Evolutionary conservation across 2,329 filamentous ascomycete species (phyloP).

Genomic region (Sclerotinia sclerotiorum): DNA sequence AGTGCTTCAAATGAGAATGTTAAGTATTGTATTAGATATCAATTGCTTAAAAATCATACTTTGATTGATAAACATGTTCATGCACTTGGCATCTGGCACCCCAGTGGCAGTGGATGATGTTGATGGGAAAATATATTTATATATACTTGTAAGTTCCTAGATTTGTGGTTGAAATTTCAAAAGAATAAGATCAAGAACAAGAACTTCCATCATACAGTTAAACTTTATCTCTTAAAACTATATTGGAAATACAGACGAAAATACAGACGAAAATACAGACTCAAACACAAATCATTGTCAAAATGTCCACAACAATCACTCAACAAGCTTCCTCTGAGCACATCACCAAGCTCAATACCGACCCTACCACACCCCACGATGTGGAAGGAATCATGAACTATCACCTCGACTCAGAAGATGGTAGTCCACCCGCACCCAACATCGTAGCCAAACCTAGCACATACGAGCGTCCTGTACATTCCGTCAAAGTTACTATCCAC

Average conservation of each 20-base stretch:
- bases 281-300: not conserved
- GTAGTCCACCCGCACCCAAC: constrained; percentile 27
- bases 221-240: not conserved
- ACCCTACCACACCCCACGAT: constrained; percentile 22
- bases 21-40: not conserved
- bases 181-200: not conserved
- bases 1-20: not conserved
- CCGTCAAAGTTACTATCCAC: constrained; percentile 36
- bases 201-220: not conserved
- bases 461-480: constrained; percentile 9
- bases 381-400: constrained; percentile 28
- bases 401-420: constrained; percentile 29
- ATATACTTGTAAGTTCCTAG: not conserved
- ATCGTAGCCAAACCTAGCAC: constrained; percentile 22
- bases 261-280: not conserved
- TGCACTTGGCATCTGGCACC: not conserved
- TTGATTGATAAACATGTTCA: constrained; percentile 15
- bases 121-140: constrained; percentile 6
- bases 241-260: not conserved
- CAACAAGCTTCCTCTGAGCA: constrained; percentile 14
- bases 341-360: not conserved
- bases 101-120: not conserved
- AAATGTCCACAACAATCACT: constrained; percentile 20
- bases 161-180: not conserved
- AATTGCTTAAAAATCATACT: constrained; percentile 21